Evolutionary conservation across 805 yeast species (phyloP).

Genomic region (Candida arabinofermentans): DNA sequence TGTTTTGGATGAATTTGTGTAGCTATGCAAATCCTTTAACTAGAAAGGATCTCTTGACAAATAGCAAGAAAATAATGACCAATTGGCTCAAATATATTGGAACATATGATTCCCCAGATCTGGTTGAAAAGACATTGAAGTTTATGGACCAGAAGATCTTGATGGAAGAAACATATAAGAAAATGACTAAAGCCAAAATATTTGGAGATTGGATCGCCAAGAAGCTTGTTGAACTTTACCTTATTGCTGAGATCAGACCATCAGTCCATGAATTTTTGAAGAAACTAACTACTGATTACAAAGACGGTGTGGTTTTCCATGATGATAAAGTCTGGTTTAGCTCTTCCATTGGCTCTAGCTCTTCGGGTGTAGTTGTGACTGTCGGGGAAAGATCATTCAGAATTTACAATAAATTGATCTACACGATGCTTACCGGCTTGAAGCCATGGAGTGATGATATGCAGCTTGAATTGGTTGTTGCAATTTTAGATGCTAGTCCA

Average conservation of each 20-base stretch:
- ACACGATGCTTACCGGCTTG: conserved; percentile 55
- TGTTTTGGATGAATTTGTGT: conserved; percentile 56
- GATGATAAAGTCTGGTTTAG: conserved; percentile 51
- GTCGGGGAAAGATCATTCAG: conserved; percentile 51
- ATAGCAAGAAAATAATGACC: conserved; percentile 54
- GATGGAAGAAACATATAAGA: conserved; percentile 56
- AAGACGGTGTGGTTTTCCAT: conserved; percentile 42
- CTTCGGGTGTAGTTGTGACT: conserved; percentile 39
- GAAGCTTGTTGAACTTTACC: conserved; percentile 49
- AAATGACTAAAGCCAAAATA: conserved; percentile 66
- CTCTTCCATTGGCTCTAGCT: conserved; percentile 14
- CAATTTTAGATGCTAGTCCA: conserved; percentile 49
- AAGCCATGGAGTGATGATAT: conserved; percentile 77
- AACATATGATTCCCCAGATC: conserved; percentile 46
- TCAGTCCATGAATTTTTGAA: conserved; percentile 44
- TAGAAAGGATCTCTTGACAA: conserved; percentile 60
- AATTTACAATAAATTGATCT: conserved; percentile 64
- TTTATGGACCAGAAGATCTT: conserved; percentile 50
- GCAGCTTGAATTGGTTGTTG: conserved; percentile 53
- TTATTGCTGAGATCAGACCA: conserved; percentile 31
- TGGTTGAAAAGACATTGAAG: conserved; percentile 38
- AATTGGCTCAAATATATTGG: conserved; percentile 64
- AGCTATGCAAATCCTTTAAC: conserved; percentile 45
- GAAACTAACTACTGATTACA: conserved; percentile 45
- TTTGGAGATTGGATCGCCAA: conserved; percentile 73